phyloP scores from a whole-genome alignment of 2,329 filamentous ascomycete genomes.

The Drechslerella dactyloides region DNA sequence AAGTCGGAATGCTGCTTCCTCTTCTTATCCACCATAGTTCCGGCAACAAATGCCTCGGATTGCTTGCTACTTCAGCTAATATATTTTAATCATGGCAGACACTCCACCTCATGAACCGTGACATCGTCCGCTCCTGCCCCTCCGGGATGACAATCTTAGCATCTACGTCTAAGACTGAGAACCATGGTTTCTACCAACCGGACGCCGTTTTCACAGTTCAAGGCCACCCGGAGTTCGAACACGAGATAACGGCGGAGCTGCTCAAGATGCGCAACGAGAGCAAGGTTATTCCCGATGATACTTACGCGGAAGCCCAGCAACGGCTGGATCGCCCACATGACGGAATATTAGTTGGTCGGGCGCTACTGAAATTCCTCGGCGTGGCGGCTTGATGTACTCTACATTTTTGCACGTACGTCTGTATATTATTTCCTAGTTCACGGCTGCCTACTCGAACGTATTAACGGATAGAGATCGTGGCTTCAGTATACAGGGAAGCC shows the following conservation, averaged over 20 bases:
- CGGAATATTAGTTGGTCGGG: slow-evolving; percentile 74
- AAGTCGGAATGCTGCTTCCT: background rate
- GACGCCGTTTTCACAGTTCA: slow-evolving; percentile 76
- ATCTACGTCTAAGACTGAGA: slow-evolving; percentile 69
- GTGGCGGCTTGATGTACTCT: background rate
- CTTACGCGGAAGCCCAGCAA: slow-evolving; percentile 72
- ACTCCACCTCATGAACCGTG: slow-evolving; percentile 86
- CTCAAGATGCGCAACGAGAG: slow-evolving; percentile 68
- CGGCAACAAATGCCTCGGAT: too few species aligned
- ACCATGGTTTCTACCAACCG: slow-evolving; percentile 78
- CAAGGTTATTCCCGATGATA: slow-evolving; percentile 73
- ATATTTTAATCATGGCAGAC: slow-evolving; percentile 59
- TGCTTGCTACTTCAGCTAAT: too few species aligned
- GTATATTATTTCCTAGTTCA: background rate
- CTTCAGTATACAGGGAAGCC: too few species aligned
- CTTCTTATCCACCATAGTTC: background rate
- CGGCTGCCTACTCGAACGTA: background rate
- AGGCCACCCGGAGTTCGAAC: slow-evolving; percentile 83
- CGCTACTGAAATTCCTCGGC: slow-evolving; percentile 76
- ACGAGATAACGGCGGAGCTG: slow-evolving; percentile 73
- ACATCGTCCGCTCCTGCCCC: slow-evolving; percentile 71
- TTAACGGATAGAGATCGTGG: too few species aligned
- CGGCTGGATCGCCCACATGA: slow-evolving; percentile 75
- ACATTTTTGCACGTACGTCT: background rate
- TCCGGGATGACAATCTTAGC: slow-evolving; percentile 69